phyloP scores from a whole-genome alignment of 2,329 filamentous ascomycete genomes.

The Colletotrichum lupini region DNA sequence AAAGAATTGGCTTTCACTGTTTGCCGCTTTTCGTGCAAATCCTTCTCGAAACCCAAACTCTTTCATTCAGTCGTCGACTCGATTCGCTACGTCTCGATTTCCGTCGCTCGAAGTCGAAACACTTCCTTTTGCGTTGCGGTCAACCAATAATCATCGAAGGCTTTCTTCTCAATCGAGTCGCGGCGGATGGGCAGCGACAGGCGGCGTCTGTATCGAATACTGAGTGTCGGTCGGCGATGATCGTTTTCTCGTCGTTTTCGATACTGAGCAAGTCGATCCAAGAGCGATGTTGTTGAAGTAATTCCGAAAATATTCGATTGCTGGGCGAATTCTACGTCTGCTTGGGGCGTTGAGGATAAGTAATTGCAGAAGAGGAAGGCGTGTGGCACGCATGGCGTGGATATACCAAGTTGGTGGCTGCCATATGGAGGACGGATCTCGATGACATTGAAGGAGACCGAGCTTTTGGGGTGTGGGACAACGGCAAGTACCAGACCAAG shows the following conservation, averaged over 20 bases:
- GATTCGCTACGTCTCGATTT: slow-evolving; percentile 1
- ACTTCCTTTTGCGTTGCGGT: slow-evolving; percentile 2
- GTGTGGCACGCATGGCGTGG: slow-evolving; percentile 32
- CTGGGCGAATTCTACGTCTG: not conserved
- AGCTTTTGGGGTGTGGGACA: slow-evolving; percentile 36
- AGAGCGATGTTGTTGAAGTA: not conserved
- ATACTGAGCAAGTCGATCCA: not conserved
- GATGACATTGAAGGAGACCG: slow-evolving; percentile 38
- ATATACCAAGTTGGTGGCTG: slow-evolving; percentile 35
- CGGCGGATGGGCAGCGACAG: not conserved
- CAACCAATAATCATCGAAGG: slow-evolving; percentile 8
- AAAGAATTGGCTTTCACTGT: not conserved
- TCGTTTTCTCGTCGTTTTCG: not conserved
- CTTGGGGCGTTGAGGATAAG: slow-evolving; percentile 17
- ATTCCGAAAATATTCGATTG: not conserved
- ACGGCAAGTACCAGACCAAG: slow-evolving; percentile 35
- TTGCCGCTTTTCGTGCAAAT: not conserved
- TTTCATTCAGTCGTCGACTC: slow-evolving; percentile 16
- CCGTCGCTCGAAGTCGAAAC: slow-evolving; percentile 24
- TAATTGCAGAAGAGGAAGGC: slow-evolving; percentile 7
- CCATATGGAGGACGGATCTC: slow-evolving; percentile 33
- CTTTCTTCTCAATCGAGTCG: not conserved
- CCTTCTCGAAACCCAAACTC: not conserved
- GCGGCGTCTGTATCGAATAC: not conserved
- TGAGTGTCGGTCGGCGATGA: not conserved